These are phyloP conservation scores for Carex myosuroides DNA, from an alignment of 176 grass and related monocot genomes.

Conservation along the genomic window DNA sequence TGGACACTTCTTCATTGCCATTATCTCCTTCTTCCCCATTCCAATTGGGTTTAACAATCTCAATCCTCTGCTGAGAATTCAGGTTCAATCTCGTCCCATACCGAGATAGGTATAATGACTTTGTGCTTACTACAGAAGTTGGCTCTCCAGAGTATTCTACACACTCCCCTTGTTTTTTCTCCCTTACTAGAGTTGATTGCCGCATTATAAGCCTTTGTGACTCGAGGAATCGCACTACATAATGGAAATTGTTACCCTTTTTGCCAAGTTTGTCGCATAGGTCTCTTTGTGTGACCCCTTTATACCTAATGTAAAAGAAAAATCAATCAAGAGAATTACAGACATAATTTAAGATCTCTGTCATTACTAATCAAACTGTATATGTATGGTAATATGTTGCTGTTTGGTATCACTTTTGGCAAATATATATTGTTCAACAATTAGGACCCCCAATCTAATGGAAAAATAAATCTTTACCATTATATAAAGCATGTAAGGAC, in stretches of 20 bases:
- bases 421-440: not conserved
- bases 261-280: slow-evolving; percentile 58
- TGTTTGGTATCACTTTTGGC: not conserved
- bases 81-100: slow-evolving; percentile 75
- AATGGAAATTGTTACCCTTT: slow-evolving; percentile 92
- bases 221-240: slow-evolving; percentile 73
- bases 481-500: not conserved
- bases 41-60: slow-evolving; percentile 67
- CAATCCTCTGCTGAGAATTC: slow-evolving; percentile 91
- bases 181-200: slow-evolving; percentile 77
- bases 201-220: slow-evolving; percentile 65
- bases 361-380: not conserved
- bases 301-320: slow-evolving; percentile 46
- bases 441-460: not conserved
- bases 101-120: slow-evolving; percentile 66
- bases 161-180: slow-evolving; percentile 48
- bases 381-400: not conserved
- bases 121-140: slow-evolving; percentile 67
- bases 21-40: slow-evolving; percentile 40
- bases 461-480: not conserved
- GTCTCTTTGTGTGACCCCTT: slow-evolving; percentile 73
- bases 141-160: slow-evolving; percentile 42
- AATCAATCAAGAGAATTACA: slow-evolving; percentile 6
- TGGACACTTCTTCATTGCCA: slow-evolving; percentile 48
- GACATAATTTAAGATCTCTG: not conserved